Evolutionary conservation across 306 rosid genomes (phyloP), one percentile per base, ranked within the genome.

Genomic region (Senna tora): DNA sequence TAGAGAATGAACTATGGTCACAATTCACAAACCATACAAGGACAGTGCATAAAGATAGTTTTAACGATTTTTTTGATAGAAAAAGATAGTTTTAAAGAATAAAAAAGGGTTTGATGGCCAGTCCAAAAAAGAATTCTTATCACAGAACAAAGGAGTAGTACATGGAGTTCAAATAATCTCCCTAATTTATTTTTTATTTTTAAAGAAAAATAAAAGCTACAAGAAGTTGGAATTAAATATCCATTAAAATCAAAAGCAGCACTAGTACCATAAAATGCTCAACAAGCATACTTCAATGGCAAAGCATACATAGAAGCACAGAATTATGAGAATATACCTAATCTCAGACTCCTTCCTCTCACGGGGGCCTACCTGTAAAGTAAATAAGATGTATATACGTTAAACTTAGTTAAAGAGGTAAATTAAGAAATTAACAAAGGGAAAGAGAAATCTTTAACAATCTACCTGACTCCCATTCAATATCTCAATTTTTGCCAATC

Each of bases 281-380:
- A 34, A 66, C 25, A 53, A 22, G 49, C 7, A 45, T 49, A 53
- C 17, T 30, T 56, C 43, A 33, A 19, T 42, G 25, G 53, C 59
- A 47, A 49, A 30, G 71, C 25, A 2, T 39, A 69, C 33, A 55
- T 47, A 28, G 25, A 67, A 41, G 46, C 52, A 70, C 17, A 33
- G 41, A 56, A 50, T 46, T 45, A 30, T 62, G 70, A 60, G 69
- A 69, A 79, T 74, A 16, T 69, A 91, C 98, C 97, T 87, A 74
- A 94, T 91, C 84, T 94, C 98, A 6, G 98, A 94, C 45, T 94
- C 98, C 79, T 87, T 94, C 87, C 96, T 89, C 81, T 94, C 98
- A 51, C 96, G 97, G 51, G 75, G 73, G 42, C 83, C 87, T 58
- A 94, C 82, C 98, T 93, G 77, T 54, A 82, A 75, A 65, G 72